Evolutionary conservation across 768 basidiomycete species (phyloP).

Genomic region (Harrya chromipes): DNA sequence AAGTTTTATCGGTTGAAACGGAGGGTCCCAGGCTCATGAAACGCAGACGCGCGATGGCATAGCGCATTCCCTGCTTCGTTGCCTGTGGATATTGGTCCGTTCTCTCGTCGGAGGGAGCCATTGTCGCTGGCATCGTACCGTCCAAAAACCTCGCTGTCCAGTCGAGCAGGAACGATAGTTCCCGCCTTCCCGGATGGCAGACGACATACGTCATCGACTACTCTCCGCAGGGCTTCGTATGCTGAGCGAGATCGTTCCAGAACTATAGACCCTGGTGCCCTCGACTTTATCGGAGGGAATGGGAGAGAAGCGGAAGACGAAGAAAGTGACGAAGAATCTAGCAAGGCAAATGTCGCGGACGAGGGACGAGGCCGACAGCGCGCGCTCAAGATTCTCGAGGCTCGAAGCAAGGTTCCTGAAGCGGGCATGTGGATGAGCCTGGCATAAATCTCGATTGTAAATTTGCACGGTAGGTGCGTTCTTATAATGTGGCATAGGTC

Average conservation of each 20-base stretch:
- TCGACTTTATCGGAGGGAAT: constrained; percentile 55
- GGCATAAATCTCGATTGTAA: constrained; percentile 34
- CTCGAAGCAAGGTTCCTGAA: constrained; percentile 62
- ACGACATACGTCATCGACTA: constrained; percentile 39
- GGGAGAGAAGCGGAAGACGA: constrained; percentile 48
- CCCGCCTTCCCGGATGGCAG: constrained; percentile 21
- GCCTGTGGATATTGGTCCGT: constrained; percentile 55
- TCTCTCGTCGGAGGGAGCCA: constrained; percentile 34
- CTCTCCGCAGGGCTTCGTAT: constrained; percentile 59
- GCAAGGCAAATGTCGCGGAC: constrained; percentile 18
- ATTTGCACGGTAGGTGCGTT: background rate
- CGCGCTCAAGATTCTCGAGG: constrained; percentile 68
- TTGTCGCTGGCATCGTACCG: constrained; percentile 59
- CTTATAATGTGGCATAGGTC: constrained; percentile 9
- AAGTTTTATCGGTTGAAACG: constrained; percentile 6
- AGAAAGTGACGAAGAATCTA: constrained; percentile 25
- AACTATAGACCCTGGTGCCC: constrained; percentile 63
- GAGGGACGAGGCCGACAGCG: constrained; percentile 50
- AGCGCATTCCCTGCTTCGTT: constrained; percentile 52
- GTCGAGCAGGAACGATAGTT: constrained; percentile 34
- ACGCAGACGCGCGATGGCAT: constrained; percentile 25
- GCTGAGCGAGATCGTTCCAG: constrained; percentile 66
- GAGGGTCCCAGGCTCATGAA: constrained; percentile 7
- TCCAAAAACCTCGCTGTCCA: constrained; percentile 44
- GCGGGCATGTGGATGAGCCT: constrained; percentile 83